Percentiles rank a stretch among this genome's conserved stretches.
Evolutionary conservation across 805 yeast species (phyloP).

Genomic region (Metahyphopichia silvanorum): DNA sequence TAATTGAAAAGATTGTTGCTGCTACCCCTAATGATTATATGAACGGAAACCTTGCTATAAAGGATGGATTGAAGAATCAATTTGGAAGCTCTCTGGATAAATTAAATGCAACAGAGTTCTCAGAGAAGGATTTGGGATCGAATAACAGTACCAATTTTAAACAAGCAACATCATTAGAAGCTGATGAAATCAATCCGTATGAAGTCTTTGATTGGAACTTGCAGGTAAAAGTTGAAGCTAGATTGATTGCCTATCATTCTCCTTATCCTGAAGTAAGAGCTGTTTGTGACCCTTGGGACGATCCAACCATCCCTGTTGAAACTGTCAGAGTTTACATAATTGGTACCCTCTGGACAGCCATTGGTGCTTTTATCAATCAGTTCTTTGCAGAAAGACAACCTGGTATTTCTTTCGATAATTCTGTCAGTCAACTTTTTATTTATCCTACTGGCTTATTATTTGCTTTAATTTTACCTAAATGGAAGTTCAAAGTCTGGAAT

Average conservation of each 20-base stretch:
- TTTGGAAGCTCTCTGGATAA: too few relatives aligned
- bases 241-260: conserved; percentile 31
- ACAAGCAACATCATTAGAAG: too few relatives aligned
- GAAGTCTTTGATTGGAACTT: conserved; percentile 15
- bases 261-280: conserved; percentile 32
- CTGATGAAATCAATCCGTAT: background rate
- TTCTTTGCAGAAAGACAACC: conserved; percentile 56
- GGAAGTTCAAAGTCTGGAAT: conserved; percentile 17
- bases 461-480: conserved; percentile 33
- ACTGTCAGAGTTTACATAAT: conserved; percentile 49
- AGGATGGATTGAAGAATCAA: too few relatives aligned
- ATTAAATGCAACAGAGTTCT: too few relatives aligned
- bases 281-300: conserved; percentile 29
- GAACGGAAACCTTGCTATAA: too few relatives aligned
- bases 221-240: conserved; percentile 40
- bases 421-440: conserved; percentile 44
- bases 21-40: background rate
- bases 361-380: conserved; percentile 54
- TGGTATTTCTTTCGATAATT: conserved; percentile 36
- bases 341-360: conserved; percentile 46
- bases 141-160: too few relatives aligned
- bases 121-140: too few relatives aligned
- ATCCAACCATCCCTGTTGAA: conserved; percentile 34
- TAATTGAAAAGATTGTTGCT: conserved; percentile 17
- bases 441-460: conserved; percentile 41